Conservation (phyloP, 2,329 filamentous ascomycete species). For the Cryphonectria japonica region DNA sequence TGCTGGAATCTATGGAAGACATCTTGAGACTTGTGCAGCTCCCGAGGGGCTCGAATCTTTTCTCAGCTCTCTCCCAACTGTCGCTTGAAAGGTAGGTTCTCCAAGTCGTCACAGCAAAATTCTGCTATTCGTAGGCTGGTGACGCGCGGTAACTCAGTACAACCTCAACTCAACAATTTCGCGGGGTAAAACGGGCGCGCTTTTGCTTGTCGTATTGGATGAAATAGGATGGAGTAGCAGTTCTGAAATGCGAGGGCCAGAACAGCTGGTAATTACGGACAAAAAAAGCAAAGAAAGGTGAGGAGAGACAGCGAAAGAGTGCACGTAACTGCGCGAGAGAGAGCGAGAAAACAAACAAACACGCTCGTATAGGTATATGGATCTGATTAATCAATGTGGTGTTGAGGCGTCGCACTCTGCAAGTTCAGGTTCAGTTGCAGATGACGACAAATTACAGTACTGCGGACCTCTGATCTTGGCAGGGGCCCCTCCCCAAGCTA, state of each 20-base stretch:
- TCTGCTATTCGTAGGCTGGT: not conserved
- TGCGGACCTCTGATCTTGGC: slow-evolving; percentile 18
- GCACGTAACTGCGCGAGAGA: slow-evolving; percentile 8
- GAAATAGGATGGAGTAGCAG: not conserved
- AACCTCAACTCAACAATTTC: not conserved
- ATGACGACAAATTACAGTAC: slow-evolving; percentile 16
- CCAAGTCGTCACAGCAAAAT: not conserved
- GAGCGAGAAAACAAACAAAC: not conserved
- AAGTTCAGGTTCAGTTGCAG: slow-evolving; percentile 14
- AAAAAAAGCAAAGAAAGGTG: slow-evolving; percentile 2
- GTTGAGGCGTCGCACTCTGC: slow-evolving; percentile 18
- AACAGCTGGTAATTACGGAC: slow-evolving; percentile 13
- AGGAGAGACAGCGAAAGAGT: not conserved
- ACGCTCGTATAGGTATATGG: not conserved
- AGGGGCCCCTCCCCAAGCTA: slow-evolving; percentile 9
- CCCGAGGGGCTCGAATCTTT: no score
- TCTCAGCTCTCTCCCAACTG: no score
- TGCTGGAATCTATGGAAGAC: slow-evolving; percentile 12
- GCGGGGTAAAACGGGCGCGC: not conserved
- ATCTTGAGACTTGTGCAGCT: slow-evolving; percentile 5
- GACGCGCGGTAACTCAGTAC: not conserved
- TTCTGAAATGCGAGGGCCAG: not conserved
- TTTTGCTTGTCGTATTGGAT: not conserved
- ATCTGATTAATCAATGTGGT: slow-evolving; percentile 4
- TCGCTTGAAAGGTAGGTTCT: not conserved